Percentiles rank a stretch among this genome's conserved stretches.
phyloP scores from a whole-genome alignment of 2,329 filamentous ascomycete species.

The Phaeosphaeriaceae sp. region DNA sequence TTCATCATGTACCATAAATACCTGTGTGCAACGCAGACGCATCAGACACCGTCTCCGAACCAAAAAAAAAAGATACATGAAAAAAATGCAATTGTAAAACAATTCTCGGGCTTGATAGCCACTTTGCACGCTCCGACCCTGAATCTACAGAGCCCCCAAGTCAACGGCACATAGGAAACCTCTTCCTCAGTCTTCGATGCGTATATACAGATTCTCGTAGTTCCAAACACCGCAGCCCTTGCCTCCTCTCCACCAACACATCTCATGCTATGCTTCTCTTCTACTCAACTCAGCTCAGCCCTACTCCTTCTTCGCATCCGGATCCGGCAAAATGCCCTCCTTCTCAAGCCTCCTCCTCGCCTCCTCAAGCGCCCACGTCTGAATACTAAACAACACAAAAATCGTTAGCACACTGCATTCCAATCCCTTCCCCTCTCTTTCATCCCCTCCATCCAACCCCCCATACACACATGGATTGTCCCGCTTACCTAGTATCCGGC shows the following conservation, averaged over 20 bases:
- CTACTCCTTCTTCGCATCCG: conserved; percentile 59
- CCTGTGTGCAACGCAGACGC: no score
- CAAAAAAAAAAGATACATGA: no score
- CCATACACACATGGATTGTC: no score
- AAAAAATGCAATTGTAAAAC: no score
- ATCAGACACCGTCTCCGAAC: no score
- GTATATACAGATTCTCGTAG: conserved; percentile 11
- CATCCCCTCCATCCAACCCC: not conserved
- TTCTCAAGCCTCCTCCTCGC: conserved; percentile 92
- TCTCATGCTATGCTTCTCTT: not conserved
- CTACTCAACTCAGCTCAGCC: no score
- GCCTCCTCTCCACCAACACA: no score
- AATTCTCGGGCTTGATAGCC: no score
- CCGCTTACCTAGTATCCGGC: conserved; percentile 99
- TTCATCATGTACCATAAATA: no score
- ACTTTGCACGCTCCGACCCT: conserved; percentile 8
- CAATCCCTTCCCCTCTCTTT: not conserved
- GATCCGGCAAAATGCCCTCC: conserved; percentile 90
- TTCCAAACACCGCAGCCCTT: no score
- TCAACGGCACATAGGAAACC: conserved; percentile 10
- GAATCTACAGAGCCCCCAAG: conserved; percentile 7
- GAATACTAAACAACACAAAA: conserved; percentile 71
- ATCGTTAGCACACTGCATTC: not conserved
- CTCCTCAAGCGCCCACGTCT: conserved; percentile 98
- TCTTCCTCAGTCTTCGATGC: not conserved